Conservation (phyloP, 1,139 yeast species). For the Kodamaea ohmeri region DNA sequence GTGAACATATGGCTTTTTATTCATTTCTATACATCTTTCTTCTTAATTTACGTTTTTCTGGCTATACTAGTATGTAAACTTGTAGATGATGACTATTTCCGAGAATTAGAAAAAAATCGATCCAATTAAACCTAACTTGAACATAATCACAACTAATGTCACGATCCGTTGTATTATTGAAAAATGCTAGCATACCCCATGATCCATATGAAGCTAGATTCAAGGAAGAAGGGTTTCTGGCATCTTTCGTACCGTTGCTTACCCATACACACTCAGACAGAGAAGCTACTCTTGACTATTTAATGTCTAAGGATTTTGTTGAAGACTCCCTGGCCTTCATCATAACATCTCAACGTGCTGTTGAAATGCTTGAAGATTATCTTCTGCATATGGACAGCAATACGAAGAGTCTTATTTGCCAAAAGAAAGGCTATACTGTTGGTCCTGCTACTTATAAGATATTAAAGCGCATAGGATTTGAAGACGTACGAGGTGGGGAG, state of each 20-base stretch:
- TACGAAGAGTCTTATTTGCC: slow-evolving; percentile 27
- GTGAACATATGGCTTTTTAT: slow-evolving; percentile 3
- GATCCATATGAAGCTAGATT: slow-evolving; percentile 60
- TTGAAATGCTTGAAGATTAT: slow-evolving; percentile 64
- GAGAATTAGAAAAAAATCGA: background rate
- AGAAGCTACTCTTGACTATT: slow-evolving; percentile 36
- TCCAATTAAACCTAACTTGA: background rate
- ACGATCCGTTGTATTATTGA: slow-evolving; percentile 43
- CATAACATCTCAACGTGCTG: slow-evolving; percentile 91
- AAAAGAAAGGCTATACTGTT: slow-evolving; percentile 73
- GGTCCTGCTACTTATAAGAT: slow-evolving; percentile 84
- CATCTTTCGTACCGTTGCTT: slow-evolving; percentile 66
- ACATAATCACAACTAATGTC: slow-evolving; percentile 3
- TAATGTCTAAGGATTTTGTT: slow-evolving; percentile 43
- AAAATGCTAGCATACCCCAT: slow-evolving; percentile 62
- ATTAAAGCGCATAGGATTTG: slow-evolving; percentile 62
- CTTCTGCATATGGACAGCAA: slow-evolving; percentile 23
- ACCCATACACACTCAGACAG: slow-evolving; percentile 58
- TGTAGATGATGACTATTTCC: background rate
- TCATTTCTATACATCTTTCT: slow-evolving; percentile 4
- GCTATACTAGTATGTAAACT: background rate
- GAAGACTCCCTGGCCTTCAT: slow-evolving; percentile 50
- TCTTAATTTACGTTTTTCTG: slow-evolving; percentile 2
- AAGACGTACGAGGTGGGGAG: slow-evolving; percentile 65
- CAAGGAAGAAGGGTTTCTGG: slow-evolving; percentile 30